A percentile compares a stretch with the other conserved stretches of the same genome.
These are phyloP conservation scores for Saturnispora dispora DNA, from an alignment of 805 yeast species.

Conservation along the genomic window DNA sequence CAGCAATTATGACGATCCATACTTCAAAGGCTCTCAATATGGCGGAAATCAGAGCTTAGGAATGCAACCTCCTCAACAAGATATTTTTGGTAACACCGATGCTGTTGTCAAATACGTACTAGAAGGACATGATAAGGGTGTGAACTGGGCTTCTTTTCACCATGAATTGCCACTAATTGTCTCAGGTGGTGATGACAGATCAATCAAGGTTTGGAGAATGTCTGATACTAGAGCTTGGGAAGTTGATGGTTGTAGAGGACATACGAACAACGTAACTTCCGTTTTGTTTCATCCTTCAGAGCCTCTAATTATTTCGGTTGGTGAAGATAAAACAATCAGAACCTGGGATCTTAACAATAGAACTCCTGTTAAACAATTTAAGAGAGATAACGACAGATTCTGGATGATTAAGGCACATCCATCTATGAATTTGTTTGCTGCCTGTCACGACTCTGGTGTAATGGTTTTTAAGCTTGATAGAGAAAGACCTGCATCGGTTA, in stretches of 20 bases:
- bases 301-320: constrained; percentile 84
- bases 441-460: constrained; percentile 95
- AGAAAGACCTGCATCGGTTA: constrained; percentile 77
- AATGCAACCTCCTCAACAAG: constrained; percentile 69
- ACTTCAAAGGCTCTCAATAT: constrained; percentile 30
- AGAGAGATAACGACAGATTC: constrained; percentile 88
- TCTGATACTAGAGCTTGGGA: constrained; percentile 98
- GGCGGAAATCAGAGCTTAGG: constrained; percentile 2
- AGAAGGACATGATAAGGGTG: constrained; percentile 98
- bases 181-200: constrained; percentile 93
- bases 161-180: constrained; percentile 92
- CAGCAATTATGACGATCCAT: constrained; percentile 33
- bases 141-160: constrained; percentile 97
- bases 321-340: constrained; percentile 93
- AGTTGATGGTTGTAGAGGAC: constrained; percentile 97
- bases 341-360: constrained; percentile 95
- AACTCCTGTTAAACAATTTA: constrained; percentile 86
- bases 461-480: constrained; percentile 97
- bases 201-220: constrained; percentile 96
- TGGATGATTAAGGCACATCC: constrained; percentile 93
- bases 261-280: constrained; percentile 84
- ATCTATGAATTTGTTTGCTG: constrained; percentile 81
- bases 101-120: constrained; percentile 91
- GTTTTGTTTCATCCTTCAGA: constrained; percentile 89
- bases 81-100: constrained; percentile 88